Evolutionary conservation across 768 basidiomycete genomes (phyloP).

Genomic region (Exsudoporus frostii): DNA sequence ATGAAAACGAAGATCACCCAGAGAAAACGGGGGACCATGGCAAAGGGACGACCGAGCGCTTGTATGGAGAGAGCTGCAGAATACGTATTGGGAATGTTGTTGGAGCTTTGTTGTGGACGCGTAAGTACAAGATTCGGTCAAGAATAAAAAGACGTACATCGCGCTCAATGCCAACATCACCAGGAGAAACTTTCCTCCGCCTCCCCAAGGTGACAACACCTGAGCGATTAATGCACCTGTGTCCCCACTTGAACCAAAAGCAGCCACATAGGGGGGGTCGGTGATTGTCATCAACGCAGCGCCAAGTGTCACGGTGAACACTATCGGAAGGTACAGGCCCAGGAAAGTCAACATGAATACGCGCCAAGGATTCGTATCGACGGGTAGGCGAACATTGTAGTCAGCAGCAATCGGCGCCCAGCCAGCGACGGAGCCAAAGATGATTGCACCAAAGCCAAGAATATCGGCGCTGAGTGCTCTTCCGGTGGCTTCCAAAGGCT

Average conservation of each 20-base stretch:
- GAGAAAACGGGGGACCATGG: conserved; percentile 42
- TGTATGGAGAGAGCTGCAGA: conserved; percentile 48
- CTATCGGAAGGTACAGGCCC: conserved; percentile 47
- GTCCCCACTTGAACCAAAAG: conserved; percentile 37
- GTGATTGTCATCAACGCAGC: conserved; percentile 43
- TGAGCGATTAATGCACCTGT: conserved; percentile 46
- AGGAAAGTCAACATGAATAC: conserved; percentile 51
- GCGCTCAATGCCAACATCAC: conserved; percentile 41
- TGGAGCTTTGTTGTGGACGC: conserved; percentile 24
- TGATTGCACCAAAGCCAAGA: conserved; percentile 50
- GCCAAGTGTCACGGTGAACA: conserved; percentile 36
- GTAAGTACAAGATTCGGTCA: neutral
- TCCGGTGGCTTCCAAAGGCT: conserved; percentile 41
- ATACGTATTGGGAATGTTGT: conserved; percentile 44
- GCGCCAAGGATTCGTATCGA: conserved; percentile 37
- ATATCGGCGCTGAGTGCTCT: conserved; percentile 43
- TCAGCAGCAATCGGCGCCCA: conserved; percentile 55
- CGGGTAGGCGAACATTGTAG: conserved; percentile 51
- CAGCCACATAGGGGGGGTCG: conserved; percentile 36
- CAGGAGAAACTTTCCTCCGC: conserved; percentile 40
- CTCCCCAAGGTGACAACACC: conserved; percentile 43
- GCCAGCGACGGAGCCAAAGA: conserved; percentile 47
- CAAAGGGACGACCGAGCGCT: conserved; percentile 41
- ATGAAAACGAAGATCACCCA: conserved; percentile 43
- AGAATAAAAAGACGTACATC: conserved; percentile 29